Percentiles rank a stretch among this genome's conserved stretches.
Conservation (phyloP, 768 basidiomycete genomes). For the Terana coerulea region DNA sequence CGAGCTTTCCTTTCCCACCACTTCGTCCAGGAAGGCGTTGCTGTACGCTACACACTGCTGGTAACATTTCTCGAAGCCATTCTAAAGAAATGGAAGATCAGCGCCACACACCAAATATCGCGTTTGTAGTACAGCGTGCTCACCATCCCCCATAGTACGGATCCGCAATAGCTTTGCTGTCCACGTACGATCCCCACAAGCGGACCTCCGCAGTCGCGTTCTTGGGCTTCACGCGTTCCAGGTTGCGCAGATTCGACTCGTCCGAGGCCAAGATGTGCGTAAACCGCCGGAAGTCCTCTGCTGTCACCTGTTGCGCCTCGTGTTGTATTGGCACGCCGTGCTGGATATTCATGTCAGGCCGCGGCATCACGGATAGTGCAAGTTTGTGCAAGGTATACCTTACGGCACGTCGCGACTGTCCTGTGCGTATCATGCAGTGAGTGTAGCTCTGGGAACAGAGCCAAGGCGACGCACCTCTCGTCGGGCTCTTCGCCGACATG, state of each 20-base stretch:
- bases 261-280: constrained; percentile 88
- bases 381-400: constrained; percentile 38
- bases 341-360: constrained; percentile 33
- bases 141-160: constrained; percentile 78
- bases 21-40: constrained; percentile 75
- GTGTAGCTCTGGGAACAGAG: background rate
- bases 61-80: constrained; percentile 75
- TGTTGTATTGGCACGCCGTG: constrained; percentile 69
- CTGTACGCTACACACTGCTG: constrained; percentile 71
- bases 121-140: constrained; percentile 20
- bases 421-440: constrained; percentile 32
- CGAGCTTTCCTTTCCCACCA: constrained; percentile 32
- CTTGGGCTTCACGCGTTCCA: constrained; percentile 46
- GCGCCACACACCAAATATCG: background rate
- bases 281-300: constrained; percentile 68
- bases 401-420: constrained; percentile 65
- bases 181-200: constrained; percentile 80
- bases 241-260: constrained; percentile 62
- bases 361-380: background rate
- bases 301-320: constrained; percentile 57
- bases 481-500: constrained; percentile 85
- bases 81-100: constrained; percentile 31
- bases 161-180: constrained; percentile 69
- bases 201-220: constrained; percentile 59
- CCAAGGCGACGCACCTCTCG: constrained; percentile 49